Percentiles rank a stretch among this genome's conserved stretches.
Conservation (phyloP, 257 asterid genomes). For the Vinca minor region DNA sequence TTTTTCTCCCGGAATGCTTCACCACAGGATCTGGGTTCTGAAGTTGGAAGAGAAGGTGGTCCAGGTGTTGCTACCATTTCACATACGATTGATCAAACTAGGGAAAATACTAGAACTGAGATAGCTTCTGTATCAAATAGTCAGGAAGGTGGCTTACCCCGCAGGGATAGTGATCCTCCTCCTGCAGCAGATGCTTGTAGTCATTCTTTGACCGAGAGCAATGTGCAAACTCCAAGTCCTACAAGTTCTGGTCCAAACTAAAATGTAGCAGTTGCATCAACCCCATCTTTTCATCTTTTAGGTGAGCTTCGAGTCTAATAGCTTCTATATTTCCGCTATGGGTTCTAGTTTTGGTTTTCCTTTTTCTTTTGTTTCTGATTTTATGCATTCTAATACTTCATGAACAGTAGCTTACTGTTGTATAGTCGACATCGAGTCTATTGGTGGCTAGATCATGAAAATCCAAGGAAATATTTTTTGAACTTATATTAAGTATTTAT, state of each 20-base stretch:
- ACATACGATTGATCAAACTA: conserved; percentile 59
- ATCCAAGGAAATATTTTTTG: too few relatives aligned
- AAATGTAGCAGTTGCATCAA: conserved; percentile 20
- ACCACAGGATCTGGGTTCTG: conserved; percentile 34
- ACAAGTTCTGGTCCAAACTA: conserved; percentile 46
- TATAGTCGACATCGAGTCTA: too few relatives aligned
- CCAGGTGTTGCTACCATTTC: too few relatives aligned
- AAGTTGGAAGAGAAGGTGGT: conserved; percentile 35
- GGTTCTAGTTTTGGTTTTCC: too few relatives aligned
- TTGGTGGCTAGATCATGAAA: too few relatives aligned
- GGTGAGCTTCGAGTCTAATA: conserved; percentile 12
- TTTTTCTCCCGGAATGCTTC: conserved; percentile 63
- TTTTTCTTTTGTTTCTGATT: too few relatives aligned
- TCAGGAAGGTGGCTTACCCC: conserved; percentile 23
- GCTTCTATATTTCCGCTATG: background rate
- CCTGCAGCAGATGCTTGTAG: conserved; percentile 18
- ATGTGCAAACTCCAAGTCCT: conserved; percentile 34
- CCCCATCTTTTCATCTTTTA: conserved; percentile 7
- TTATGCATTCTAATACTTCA: too few relatives aligned
- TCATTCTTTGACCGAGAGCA: conserved; percentile 33
- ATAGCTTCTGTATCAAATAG: conserved; percentile 30
- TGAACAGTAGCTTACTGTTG: too few relatives aligned
- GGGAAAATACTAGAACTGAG: conserved; percentile 34
- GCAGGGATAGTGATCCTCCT: conserved; percentile 21
- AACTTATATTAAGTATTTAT: too few relatives aligned